Evolutionary conservation across 1,284 basidiomycete genomes (phyloP).

Genomic region (Boletus semigastroideus): DNA sequence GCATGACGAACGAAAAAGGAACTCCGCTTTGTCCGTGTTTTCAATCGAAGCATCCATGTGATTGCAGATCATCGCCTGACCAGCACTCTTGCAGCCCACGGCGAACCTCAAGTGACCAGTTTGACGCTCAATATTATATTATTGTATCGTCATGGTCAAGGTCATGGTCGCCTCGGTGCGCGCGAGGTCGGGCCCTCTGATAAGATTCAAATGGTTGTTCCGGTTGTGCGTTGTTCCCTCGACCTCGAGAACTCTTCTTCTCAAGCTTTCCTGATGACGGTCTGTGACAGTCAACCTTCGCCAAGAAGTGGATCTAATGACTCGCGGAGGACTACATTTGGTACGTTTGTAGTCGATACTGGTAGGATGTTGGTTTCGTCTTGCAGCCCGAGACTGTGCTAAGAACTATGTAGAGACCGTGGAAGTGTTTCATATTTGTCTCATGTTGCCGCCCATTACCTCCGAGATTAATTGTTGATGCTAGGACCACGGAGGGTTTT

Average conservation of each 20-base stretch:
- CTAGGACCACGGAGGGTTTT: background rate
- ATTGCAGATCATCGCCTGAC: too few species aligned
- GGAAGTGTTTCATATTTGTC: slow-evolving; percentile 1
- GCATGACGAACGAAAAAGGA: too few species aligned
- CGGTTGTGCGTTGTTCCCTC: background rate
- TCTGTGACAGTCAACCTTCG: background rate
- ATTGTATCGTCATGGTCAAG: too few species aligned
- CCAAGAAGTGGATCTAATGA: background rate
- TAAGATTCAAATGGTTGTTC: background rate
- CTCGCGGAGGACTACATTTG: background rate
- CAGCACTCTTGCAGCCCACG: too few species aligned
- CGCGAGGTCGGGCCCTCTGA: too few species aligned
- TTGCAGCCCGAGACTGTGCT: background rate
- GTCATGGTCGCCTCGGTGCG: too few species aligned
- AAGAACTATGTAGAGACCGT: background rate
- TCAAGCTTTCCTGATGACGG: background rate
- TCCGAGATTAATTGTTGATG: background rate
- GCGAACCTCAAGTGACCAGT: too few species aligned
- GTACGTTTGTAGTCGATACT: background rate
- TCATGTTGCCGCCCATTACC: slow-evolving; percentile 3
- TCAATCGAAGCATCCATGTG: too few species aligned
- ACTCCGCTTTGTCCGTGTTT: too few species aligned
- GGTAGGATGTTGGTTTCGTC: too few species aligned
- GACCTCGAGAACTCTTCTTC: background rate
- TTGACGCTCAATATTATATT: too few species aligned